Conservation (phyloP, 2,329 filamentous ascomycete genomes). For the Trematosphaeria pertusa region DNA sequence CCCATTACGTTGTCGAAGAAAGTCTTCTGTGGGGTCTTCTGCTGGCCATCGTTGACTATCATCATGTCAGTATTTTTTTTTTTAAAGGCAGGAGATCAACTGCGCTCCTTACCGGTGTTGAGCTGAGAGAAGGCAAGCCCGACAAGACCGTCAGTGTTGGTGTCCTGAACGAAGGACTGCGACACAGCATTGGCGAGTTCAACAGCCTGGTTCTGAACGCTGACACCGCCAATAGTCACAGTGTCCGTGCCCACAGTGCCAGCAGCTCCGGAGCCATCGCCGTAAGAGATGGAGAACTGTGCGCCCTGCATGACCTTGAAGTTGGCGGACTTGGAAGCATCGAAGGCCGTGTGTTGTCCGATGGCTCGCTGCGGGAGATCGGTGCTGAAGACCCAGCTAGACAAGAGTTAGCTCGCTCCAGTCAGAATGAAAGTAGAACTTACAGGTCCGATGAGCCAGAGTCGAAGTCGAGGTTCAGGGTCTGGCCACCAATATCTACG, state of each 20-base stretch:
- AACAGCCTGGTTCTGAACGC: slow-evolving; percentile 68
- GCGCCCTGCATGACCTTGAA: slow-evolving; percentile 58
- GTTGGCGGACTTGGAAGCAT: slow-evolving; percentile 60
- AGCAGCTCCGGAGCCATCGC: slow-evolving; percentile 68
- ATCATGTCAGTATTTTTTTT: slow-evolving; percentile 10
- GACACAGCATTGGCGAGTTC: slow-evolving; percentile 70
- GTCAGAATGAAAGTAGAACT: slow-evolving; percentile 77
- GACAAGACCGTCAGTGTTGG: slow-evolving; percentile 71
- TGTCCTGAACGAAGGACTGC: slow-evolving; percentile 64
- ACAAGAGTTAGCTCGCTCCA: slow-evolving; percentile 69
- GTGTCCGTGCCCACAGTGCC: slow-evolving; percentile 73
- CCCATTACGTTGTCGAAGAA: slow-evolving; percentile 75
- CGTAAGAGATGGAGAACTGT: slow-evolving; percentile 71
- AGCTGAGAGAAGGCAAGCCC: slow-evolving; percentile 71
- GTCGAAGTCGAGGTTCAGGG: slow-evolving; percentile 74
- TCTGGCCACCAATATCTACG: slow-evolving; percentile 73
- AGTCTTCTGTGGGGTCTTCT: slow-evolving; percentile 69
- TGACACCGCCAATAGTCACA: slow-evolving; percentile 71
- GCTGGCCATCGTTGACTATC: slow-evolving; percentile 52
- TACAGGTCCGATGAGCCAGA: slow-evolving; percentile 77
- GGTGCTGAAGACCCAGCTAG: slow-evolving; percentile 73
- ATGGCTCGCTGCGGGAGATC: slow-evolving; percentile 56
- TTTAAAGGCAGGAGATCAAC: no score
- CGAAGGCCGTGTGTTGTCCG: slow-evolving; percentile 62
- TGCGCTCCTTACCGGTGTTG: slow-evolving; percentile 64